Evolutionary conservation across 306 rosid species (phyloP).

Genomic region (Datisca glomerata): DNA sequence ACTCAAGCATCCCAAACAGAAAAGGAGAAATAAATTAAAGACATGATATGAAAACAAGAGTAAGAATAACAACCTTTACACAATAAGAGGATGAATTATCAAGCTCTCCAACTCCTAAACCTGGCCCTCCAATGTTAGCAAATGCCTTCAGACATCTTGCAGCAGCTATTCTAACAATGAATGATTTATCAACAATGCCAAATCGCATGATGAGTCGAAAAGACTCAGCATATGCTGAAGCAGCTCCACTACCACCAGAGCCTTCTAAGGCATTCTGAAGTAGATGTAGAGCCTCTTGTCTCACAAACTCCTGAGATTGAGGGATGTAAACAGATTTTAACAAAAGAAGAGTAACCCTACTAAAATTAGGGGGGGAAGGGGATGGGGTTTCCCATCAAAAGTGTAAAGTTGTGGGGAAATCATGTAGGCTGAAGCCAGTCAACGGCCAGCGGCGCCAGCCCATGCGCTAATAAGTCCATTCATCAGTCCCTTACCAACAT

Average conservation of each 20-base stretch:
- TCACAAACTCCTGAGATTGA: constrained; percentile 71
- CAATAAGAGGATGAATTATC: constrained; percentile 82
- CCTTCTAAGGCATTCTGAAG: constrained; percentile 95
- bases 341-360: constrained; percentile 1
- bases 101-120: constrained; percentile 69
- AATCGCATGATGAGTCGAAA: constrained; percentile 72
- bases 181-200: constrained; percentile 79
- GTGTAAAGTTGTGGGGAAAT: too few relatives aligned
- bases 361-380: background rate
- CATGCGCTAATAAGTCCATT: too few relatives aligned
- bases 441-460: too few relatives aligned
- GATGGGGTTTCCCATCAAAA: too few relatives aligned
- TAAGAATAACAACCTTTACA: constrained; percentile 56
- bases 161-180: constrained; percentile 90
- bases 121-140: constrained; percentile 91
- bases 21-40: constrained; percentile 1
- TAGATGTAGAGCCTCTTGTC: constrained; percentile 78
- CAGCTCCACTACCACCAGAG: constrained; percentile 70
- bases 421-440: too few relatives aligned
- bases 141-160: constrained; percentile 93
- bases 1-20: background rate
- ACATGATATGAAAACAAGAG: constrained; percentile 8
- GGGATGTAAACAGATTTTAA: too few relatives aligned
- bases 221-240: constrained; percentile 85
- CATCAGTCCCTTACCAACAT: too few relatives aligned